These are phyloP conservation scores for Fraxinus nigra DNA, from an alignment of 305 asterid species.

Conservation along the genomic window DNA sequence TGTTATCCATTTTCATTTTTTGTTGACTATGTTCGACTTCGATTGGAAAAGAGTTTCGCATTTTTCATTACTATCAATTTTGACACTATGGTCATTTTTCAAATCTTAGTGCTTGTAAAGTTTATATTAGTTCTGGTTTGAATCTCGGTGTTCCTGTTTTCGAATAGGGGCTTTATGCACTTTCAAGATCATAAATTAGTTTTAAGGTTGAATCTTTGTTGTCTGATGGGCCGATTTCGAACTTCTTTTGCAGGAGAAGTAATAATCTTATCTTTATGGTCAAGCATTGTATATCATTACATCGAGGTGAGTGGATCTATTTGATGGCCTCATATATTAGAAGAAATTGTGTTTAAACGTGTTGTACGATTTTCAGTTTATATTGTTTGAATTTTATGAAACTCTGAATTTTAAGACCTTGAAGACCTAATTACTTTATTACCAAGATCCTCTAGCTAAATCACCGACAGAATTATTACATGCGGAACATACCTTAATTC, in stretches of 20 bases:
- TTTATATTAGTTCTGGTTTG: background rate
- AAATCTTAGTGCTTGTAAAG: background rate
- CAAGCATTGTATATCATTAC: constrained; percentile 11
- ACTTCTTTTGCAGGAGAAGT: constrained; percentile 16
- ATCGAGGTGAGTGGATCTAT: constrained; percentile 19
- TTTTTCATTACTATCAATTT: background rate
- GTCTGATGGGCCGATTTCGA: background rate
- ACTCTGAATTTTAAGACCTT: no score
- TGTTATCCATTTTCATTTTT: constrained; percentile 2
- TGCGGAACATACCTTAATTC: no score
- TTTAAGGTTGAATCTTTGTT: background rate
- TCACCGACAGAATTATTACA: no score
- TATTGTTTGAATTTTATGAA: no score
- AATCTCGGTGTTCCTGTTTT: background rate
- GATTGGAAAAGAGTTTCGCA: constrained; percentile 10
- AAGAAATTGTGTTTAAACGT: background rate
- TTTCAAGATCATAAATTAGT: background rate
- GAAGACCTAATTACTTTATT: no score
- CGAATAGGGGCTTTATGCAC: background rate
- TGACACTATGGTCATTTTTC: constrained; percentile 4
- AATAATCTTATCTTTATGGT: constrained; percentile 20
- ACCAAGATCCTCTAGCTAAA: no score
- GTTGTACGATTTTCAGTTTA: background rate
- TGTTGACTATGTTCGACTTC: constrained; percentile 28
- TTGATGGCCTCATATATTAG: background rate